Conservation (phyloP, 345 rosid species). For the Isatis tinctoria region DNA sequence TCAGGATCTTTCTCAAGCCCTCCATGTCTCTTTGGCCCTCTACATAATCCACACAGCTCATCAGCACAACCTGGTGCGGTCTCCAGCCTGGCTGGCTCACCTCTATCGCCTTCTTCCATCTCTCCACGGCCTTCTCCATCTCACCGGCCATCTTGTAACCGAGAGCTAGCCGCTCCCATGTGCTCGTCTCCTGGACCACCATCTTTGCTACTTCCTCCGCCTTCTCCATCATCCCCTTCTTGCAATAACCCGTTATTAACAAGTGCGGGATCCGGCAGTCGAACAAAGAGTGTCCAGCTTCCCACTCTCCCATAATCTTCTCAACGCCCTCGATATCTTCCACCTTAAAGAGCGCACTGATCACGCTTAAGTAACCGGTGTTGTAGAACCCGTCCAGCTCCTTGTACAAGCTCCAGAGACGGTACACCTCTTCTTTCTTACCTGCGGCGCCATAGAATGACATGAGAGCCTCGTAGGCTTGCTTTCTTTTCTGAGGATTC, state of each 20-base stretch:
- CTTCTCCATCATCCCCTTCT: slow-evolving; percentile 48
- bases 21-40: slow-evolving; percentile 30
- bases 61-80: slow-evolving; percentile 29
- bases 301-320: slow-evolving; percentile 59
- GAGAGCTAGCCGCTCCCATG: slow-evolving; percentile 42
- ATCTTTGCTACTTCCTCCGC: slow-evolving; percentile 43
- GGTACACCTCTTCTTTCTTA: slow-evolving; percentile 44
- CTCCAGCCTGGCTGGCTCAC: slow-evolving; percentile 31
- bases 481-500: slow-evolving; percentile 3
- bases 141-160: slow-evolving; percentile 34
- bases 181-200: slow-evolving; percentile 27
- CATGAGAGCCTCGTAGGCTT: slow-evolving; percentile 41
- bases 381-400: slow-evolving; percentile 32
- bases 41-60: slow-evolving; percentile 41
- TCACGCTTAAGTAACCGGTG: slow-evolving; percentile 43
- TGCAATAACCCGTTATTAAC: slow-evolving; percentile 46
- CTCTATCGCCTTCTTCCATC: slow-evolving; percentile 38
- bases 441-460: slow-evolving; percentile 46
- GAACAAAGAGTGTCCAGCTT: slow-evolving; percentile 21
- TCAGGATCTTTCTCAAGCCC: slow-evolving; percentile 23
- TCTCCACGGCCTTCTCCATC: slow-evolving; percentile 46
- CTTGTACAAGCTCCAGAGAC: slow-evolving; percentile 55
- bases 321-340: slow-evolving; percentile 54
- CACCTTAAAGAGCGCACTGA: slow-evolving; percentile 50
- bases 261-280: slow-evolving; percentile 46